A percentile compares a stretch with the other conserved stretches of the same genome.
Evolutionary conservation across 192 early-diverging fungal genomes (phyloP).

Genomic region (Podila horticola): DNA sequence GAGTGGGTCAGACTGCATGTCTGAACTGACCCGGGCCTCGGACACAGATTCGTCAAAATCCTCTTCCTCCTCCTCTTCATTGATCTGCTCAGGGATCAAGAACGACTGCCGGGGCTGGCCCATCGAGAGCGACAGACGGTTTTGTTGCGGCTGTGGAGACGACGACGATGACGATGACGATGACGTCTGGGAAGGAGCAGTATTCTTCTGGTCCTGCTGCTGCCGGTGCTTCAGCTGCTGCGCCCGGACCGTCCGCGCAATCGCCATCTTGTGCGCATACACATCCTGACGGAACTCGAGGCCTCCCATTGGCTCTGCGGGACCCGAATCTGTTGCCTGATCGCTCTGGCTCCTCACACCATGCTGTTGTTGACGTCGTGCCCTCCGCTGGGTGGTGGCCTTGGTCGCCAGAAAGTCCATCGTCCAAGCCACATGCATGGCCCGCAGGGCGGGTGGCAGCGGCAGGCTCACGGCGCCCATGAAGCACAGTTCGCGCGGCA

Average conservation of each 20-base stretch:
- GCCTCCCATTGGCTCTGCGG: conserved; percentile 9
- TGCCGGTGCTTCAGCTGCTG: conserved; percentile 25
- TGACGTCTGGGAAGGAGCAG: not conserved
- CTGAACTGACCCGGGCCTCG: not conserved
- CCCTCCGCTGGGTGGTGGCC: conserved; percentile 16
- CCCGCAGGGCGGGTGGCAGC: conserved; percentile 24
- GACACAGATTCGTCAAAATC: not conserved
- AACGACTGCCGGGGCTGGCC: not conserved
- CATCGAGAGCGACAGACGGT: not conserved
- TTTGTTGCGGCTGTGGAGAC: not conserved
- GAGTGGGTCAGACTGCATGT: not conserved
- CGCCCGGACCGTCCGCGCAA: conserved; percentile 38
- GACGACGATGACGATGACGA: not conserved
- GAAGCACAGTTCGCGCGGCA: conserved; percentile 46
- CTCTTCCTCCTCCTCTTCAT: conserved; percentile 18
- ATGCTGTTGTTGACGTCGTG: conserved; percentile 4
- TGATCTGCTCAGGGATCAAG: conserved; percentile 35
- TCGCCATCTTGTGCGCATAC: conserved; percentile 41
- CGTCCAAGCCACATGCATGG: conserved; percentile 49
- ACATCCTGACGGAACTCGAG: conserved; percentile 46
- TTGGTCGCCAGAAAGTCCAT: conserved; percentile 34
- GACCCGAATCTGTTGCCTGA: not conserved
- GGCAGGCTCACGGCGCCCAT: conserved; percentile 39
- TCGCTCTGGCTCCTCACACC: not conserved
- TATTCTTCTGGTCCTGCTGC: not conserved